Evolutionary conservation across 2,329 filamentous ascomycete genomes (phyloP), one percentile per base, ranked within the genome.

Genomic region (Penicillium decumbens): DNA sequence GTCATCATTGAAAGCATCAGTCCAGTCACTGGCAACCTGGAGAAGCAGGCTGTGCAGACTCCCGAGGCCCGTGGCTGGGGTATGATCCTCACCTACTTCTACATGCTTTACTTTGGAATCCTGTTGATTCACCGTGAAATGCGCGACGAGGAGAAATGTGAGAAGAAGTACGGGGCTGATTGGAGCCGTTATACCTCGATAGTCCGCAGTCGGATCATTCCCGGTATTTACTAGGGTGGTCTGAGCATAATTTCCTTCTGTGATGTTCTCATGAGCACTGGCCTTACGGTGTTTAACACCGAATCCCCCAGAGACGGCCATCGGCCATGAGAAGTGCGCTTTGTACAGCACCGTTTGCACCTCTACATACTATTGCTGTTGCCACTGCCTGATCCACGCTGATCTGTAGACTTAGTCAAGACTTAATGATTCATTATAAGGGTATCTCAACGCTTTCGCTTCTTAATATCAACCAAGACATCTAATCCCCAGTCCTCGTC

Each of bases 21-120:
- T 24, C 69, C 70, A 6, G 61, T 71, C 29, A 75, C 85, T 15
- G 75, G 80, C 2, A 80, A 85, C 60, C 79, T 90, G 1, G 77
- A 89, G 12, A 84, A 84, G 47, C 87, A 85, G 30, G 82, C 87
- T 58, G 82, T 92, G 6, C 78, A 90, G 18, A 84, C 84, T 27
- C 86, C 85, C 3, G 82, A 84, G 24, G 85, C 88, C 28, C 82
- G 80, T 60, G 91, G 89, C 20, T 95, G 87, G 81, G 90, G 87
- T 41, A 90, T 91, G 72, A 75, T 91, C 40, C 81, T 96, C 58
- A 95, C 91, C 0, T 97, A 96, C 75, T 96, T 96, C 68, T 97
- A 95, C 74, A 79, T 96, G 60, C 63, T 95, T 6, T 97, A 96
- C 75, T 96, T 97, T 74, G 90, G 84, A 3, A 74, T 95, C 10